Percentiles rank a stretch among this genome's conserved stretches.
Conservation (phyloP, 129 eudicot genomes). For the Escallonia rubra region DNA sequence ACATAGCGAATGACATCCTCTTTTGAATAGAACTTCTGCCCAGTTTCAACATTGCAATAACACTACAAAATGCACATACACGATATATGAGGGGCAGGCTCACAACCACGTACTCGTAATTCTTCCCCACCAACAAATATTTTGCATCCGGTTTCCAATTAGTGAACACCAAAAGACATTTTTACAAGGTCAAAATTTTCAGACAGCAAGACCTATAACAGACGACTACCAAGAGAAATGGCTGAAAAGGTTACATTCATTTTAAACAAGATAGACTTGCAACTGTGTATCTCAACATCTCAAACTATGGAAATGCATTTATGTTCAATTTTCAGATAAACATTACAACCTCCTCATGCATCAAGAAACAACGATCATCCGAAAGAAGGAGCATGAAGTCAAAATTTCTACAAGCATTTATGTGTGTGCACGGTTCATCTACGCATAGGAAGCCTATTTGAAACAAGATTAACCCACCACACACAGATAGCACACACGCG, state of each 20-base stretch:
- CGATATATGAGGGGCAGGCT: not conserved
- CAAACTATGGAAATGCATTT: no score
- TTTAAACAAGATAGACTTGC: no score
- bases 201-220: not conserved
- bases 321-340: no score
- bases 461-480: not conserved
- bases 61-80: not conserved
- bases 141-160: not conserved
- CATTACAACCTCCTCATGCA: no score
- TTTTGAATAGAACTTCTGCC: not conserved
- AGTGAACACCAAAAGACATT: no score
- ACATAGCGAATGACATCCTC: not conserved
- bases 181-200: not conserved
- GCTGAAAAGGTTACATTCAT: no score
- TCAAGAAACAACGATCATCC: no score
- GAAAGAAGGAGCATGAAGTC: no score
- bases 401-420: no score
- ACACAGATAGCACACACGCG: not conserved
- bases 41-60: slow-evolving; percentile 1
- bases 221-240: not conserved
- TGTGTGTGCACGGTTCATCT: no score
- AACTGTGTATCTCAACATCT: no score
- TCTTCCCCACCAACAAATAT: no score
- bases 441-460: not conserved
- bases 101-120: not conserved